Evolutionary conservation across 129 eudicot genomes (phyloP), one percentile per base, ranked within the genome.

Genomic region (Cynara cardunculus): DNA sequence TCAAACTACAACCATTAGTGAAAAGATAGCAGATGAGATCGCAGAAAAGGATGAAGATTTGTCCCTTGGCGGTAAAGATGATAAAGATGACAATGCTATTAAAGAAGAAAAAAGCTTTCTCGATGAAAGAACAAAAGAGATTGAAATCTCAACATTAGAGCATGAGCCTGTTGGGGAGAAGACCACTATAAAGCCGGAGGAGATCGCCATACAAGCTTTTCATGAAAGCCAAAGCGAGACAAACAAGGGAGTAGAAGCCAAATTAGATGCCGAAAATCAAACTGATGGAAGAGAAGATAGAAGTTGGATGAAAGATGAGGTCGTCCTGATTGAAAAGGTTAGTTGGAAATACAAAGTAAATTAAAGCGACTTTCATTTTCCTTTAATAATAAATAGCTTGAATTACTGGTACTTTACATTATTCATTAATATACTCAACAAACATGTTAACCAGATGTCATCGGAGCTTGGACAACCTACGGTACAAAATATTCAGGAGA

Each of bases 21-120:
- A 77, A 75, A 77, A 73, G 66, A 39, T 37, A 37, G 76, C 41
- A 80, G 81, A 72, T 19, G 80, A 79, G 62, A 41, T 28, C 37
- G 62, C 27, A 26, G 65, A n/a, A 69, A 44, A 72, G 49, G 78
- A 62, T 56, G 62, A 56, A 78, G 24, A 65, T 49, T 35, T 59
- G 27, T 66, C 71, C 67, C 61, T 30, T 77, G 64, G 44, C 21
- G 77, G 30, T 71, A 53, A 6, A 19, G 69, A 27, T 13, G 39
- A 49, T 37, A 35, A 19, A 35, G 2, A 78, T 78, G 81, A 67
- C 30, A n/a, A 25, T 24, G 9, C 81, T 35, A 27, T 24, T 70
- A 39, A 77, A 32, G 71, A 25, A 35, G 76, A 73, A 26, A 68
- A 9, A 12, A 30, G 71, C 46, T 27, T n/a, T 27, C 24, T 56